phyloP scores from a whole-genome alignment of 2,329 filamentous ascomycete genomes.

The Fusarium sterilihyphosum region DNA sequence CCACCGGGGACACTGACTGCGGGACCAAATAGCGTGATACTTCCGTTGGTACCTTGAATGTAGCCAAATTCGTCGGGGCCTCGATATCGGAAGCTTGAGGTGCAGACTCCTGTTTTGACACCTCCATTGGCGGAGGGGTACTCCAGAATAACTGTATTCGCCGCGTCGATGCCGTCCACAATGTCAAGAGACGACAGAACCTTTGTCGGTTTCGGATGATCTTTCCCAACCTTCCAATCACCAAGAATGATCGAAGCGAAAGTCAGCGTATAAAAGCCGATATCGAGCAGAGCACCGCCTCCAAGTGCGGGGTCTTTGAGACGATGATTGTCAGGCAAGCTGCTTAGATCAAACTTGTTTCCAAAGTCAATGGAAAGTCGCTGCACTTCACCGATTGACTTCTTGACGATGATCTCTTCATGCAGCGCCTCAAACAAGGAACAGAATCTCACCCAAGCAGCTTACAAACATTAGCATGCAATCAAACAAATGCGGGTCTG shows the following conservation, averaged over 20 bases:
- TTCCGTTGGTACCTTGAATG: constrained; percentile 11
- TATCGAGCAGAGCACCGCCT: constrained; percentile 13
- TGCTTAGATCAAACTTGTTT: constrained; percentile 4
- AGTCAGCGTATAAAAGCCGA: constrained; percentile 8
- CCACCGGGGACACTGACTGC: constrained; percentile 18
- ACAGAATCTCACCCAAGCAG: constrained; percentile 22
- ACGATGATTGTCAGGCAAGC: constrained; percentile 1
- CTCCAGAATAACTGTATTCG: neutral
- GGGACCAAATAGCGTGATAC: constrained; percentile 4
- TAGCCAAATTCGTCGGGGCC: constrained; percentile 5
- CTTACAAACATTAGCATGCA: neutral
- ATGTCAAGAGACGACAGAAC: constrained; percentile 11
- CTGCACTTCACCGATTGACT: constrained; percentile 18
- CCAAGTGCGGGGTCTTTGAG: constrained; percentile 22
- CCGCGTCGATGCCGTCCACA: constrained; percentile 9
- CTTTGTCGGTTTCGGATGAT: constrained; percentile 10
- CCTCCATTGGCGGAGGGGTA: neutral
- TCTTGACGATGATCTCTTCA: constrained; percentile 17
- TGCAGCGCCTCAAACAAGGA: constrained; percentile 12
- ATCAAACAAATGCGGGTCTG: accelerated
- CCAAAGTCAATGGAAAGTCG: constrained; percentile 17
- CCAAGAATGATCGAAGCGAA: constrained; percentile 20
- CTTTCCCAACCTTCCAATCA: constrained; percentile 13
- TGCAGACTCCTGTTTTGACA: constrained; percentile 14
- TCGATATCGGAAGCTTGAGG: constrained; percentile 16